A percentile compares a stretch with the other conserved stretches of the same genome.
These are phyloP conservation scores for Ganoderma leucocontextum DNA, from an alignment of 1,284 basidiomycete genomes.

Conservation along the genomic window DNA sequence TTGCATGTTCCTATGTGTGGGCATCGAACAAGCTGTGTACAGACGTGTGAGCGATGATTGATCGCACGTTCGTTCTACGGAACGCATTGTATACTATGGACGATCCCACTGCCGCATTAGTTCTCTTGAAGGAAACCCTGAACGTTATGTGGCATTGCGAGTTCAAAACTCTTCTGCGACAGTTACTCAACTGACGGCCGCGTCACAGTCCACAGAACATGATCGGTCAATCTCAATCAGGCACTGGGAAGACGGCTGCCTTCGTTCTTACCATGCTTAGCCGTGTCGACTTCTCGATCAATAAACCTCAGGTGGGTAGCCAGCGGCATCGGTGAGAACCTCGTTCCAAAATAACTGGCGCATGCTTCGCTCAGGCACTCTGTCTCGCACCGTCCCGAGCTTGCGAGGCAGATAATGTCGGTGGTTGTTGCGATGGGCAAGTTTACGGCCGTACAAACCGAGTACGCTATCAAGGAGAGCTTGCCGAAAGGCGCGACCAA, in stretches of 20 bases:
- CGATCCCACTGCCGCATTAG: neutral
- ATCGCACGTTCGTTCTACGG: neutral
- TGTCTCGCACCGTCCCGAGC: conserved; percentile 95
- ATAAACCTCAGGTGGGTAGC: conserved; percentile 81
- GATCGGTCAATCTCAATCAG: conserved; percentile 99
- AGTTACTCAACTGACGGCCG: conserved; percentile 15
- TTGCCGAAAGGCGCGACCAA: conserved; percentile 72
- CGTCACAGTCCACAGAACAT: conserved; percentile 87
- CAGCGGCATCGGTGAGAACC: neutral
- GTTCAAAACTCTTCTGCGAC: neutral
- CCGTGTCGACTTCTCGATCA: conserved; percentile 86
- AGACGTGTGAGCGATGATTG: neutral
- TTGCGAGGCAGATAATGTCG: conserved; percentile 97
- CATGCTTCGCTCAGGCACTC: conserved; percentile 67
- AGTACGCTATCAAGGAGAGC: conserved; percentile 94
- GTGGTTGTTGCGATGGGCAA: conserved; percentile 96
- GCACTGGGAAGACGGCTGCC: conserved; percentile 98
- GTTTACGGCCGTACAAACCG: conserved; percentile 91
- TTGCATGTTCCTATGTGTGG: neutral
- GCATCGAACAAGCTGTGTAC: neutral
- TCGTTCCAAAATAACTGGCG: conserved; percentile 2
- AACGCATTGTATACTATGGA: neutral
- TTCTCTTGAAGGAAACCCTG: neutral
- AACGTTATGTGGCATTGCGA: neutral
- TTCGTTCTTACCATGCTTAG: conserved; percentile 98